Evolutionary conservation across 1,284 basidiomycete species (phyloP), one percentile per base, ranked within the genome.

Genomic region (Malassezia psittaci): DNA sequence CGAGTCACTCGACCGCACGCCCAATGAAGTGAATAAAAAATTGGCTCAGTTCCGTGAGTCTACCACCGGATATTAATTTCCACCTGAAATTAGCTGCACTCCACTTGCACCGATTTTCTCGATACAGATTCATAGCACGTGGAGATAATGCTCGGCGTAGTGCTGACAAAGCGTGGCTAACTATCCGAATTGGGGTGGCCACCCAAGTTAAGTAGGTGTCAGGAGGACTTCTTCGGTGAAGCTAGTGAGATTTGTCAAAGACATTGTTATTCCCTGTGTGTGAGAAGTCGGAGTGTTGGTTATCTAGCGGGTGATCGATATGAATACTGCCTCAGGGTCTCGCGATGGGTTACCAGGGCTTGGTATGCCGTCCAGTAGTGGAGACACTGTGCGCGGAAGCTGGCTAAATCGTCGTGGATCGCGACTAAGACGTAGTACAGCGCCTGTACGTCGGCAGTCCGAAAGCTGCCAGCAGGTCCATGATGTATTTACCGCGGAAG

Each of bases 1-100:
- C 2, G 59, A 65, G 43, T 67, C 67, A 45, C 55, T 72, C n/a
- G 72, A 73, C 29, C 54, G 66, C 5, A 70, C 65, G 18, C 65
- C 70, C 0, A 57, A 55, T 21, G 72, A 74, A 48, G 55, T 74
- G 36, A 67, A 63, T 51, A 74, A 73, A 60, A 74, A 74, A 59
- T 59, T 74, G 16, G 70, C 72, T 12, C 59, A 63, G 60, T 46
- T 74, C 3, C 48, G 72, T 36, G 66, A 68, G 38, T 57, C 61
- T 1, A 53, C 59, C 12, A 63, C 64, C 12, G 66, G 64, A 8
- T 64, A 64, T 48, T 68, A 39, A 53, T 7, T 15, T 16, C 43
- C 24, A 8, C 16, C 39, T 41, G 21, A 7, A 9, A 21, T 41
- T 41, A 1, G 39, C 21, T 10, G 39, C 39, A 7, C 39, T 21